Percentiles rank a stretch among this genome's conserved stretches.
These are phyloP conservation scores for Nannochloropsis salina DNA, from an alignment of 108 stramenopile genomes.

Conservation along the genomic window DNA sequence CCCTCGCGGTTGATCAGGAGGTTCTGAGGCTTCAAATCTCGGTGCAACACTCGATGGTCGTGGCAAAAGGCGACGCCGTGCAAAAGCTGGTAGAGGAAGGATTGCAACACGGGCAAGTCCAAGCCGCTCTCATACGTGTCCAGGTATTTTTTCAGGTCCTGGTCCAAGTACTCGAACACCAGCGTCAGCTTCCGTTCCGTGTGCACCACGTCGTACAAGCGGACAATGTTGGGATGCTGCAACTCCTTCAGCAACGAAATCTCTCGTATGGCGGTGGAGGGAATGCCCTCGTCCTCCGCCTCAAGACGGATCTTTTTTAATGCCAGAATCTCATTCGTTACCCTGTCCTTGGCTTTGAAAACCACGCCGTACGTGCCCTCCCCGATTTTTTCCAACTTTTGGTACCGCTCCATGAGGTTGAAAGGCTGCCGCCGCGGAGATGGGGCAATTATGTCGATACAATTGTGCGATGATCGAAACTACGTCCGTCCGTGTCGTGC, in stretches of 20 bases:
- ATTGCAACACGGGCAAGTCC: conserved; percentile 78
- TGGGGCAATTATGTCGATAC: no score
- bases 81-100: conserved; percentile 92
- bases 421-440: neutral
- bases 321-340: conserved; percentile 88
- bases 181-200: conserved; percentile 87
- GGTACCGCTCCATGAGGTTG: conserved; percentile 63
- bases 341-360: conserved; percentile 83
- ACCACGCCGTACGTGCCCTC: conserved; percentile 99
- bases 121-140: conserved; percentile 84
- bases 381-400: conserved; percentile 92
- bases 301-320: conserved; percentile 75
- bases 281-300: conserved; percentile 61
- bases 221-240: conserved; percentile 61
- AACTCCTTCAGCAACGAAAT: conserved; percentile 62
- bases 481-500: no score
- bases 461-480: no score
- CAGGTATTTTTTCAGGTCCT: conserved; percentile 92
- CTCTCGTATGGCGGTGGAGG: conserved; percentile 61
- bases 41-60: conserved; percentile 86
- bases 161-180: conserved; percentile 98
- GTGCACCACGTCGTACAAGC: conserved; percentile 95
- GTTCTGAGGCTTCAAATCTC: conserved; percentile 85
- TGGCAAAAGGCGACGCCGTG: conserved; percentile 98
- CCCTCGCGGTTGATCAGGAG: conserved; percentile 90